Percentiles rank a stretch among this genome's conserved stretches.
Evolutionary conservation across 108 stramenopile genomes (phyloP).

Genomic region (Nitzschia inconspicua): DNA sequence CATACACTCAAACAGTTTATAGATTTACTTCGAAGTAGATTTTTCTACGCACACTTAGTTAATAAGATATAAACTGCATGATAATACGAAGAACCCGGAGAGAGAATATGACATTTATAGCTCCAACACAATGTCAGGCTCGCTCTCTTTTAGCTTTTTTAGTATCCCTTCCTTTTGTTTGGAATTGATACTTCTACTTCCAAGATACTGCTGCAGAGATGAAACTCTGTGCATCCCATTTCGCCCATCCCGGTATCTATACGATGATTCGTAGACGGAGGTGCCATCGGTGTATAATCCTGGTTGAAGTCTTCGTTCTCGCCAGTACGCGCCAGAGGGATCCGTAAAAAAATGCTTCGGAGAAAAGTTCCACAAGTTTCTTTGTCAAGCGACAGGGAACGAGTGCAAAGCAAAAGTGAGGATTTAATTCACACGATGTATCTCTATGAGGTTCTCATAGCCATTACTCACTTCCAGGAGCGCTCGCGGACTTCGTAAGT

Average conservation of each 20-base stretch:
- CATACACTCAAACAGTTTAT: too few species aligned
- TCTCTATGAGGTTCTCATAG: not conserved
- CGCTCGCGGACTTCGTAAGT: constrained; percentile 58
- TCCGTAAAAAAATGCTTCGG: constrained; percentile 74
- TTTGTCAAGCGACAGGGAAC: not conserved
- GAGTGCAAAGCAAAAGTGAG: not conserved
- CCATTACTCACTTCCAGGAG: constrained; percentile 63
- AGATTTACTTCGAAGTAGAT: too few species aligned
- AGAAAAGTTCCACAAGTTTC: constrained; percentile 84
- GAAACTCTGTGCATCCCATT: constrained; percentile 76
- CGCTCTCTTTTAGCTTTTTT: constrained; percentile 59
- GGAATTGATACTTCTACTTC: constrained; percentile 25
- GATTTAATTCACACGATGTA: not conserved
- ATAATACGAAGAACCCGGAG: too few species aligned
- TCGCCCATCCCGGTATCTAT: constrained; percentile 77
- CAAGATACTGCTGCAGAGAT: constrained; percentile 46
- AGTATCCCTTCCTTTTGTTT: constrained; percentile 47
- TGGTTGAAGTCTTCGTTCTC: constrained; percentile 77
- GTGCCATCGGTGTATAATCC: constrained; percentile 84
- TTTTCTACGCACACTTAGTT: too few species aligned
- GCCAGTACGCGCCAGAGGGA: constrained; percentile 81
- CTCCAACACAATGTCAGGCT: constrained; percentile 81
- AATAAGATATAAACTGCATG: too few species aligned
- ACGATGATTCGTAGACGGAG: constrained; percentile 69
- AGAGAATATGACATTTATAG: too few species aligned